phyloP scores from a whole-genome alignment of 306 rosid genomes.

The Urtica urens region DNA sequence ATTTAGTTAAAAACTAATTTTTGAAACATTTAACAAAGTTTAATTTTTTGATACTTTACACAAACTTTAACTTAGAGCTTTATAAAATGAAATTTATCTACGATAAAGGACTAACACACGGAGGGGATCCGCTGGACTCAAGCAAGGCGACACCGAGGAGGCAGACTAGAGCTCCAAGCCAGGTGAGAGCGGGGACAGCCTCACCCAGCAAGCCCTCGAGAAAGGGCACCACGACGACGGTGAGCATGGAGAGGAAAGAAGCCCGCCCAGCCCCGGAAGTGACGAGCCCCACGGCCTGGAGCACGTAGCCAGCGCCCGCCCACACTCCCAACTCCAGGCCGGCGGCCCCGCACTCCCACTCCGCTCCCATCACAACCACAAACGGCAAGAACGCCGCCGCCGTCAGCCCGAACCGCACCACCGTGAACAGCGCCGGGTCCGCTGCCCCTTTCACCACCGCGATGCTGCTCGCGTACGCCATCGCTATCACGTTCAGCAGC shows the following conservation, averaged over 20 bases:
- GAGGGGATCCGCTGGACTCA: slow-evolving; percentile 70
- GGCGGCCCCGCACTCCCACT: slow-evolving; percentile 40
- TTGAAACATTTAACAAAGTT: too few species aligned
- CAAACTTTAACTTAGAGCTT: too few species aligned
- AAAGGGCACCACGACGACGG: slow-evolving; percentile 73
- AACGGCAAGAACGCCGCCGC: slow-evolving; percentile 63
- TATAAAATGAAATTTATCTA: too few species aligned
- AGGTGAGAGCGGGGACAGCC: slow-evolving; percentile 46
- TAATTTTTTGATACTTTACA: too few species aligned
- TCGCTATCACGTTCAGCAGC: too few species aligned
- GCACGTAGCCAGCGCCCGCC: slow-evolving; percentile 70
- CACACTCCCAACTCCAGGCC: slow-evolving; percentile 78
- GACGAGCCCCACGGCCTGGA: slow-evolving; percentile 64
- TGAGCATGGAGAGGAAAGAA: slow-evolving; percentile 52
- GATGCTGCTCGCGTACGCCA: slow-evolving; percentile 70
- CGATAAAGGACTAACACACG: slow-evolving; percentile 33
- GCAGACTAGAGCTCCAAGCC: slow-evolving; percentile 67
- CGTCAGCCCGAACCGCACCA: slow-evolving; percentile 50
- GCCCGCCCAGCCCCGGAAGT: slow-evolving; percentile 82
- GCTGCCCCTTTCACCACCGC: slow-evolving; percentile 67
- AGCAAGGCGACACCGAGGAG: slow-evolving; percentile 63
- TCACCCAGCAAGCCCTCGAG: slow-evolving; percentile 74
- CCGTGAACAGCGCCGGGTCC: slow-evolving; percentile 63
- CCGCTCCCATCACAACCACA: slow-evolving; percentile 32
- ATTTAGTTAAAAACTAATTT: too few species aligned